These are phyloP conservation scores for Polygonum aviculare DNA, from an alignment of 148 eudicot species.

Conservation along the genomic window DNA sequence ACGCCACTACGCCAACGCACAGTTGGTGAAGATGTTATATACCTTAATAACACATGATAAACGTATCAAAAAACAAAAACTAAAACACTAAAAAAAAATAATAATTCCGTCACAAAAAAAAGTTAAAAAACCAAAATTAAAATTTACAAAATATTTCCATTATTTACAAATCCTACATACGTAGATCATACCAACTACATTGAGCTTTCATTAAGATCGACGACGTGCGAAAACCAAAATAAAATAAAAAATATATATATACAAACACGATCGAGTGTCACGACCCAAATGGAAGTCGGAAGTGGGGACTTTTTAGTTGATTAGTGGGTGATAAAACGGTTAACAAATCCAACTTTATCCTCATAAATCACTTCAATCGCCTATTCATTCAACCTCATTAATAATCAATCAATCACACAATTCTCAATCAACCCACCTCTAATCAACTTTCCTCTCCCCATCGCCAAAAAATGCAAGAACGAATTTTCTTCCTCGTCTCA, in stretches of 20 bases:
- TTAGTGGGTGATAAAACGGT: slow-evolving; percentile 4
- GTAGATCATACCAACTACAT: too few relatives aligned
- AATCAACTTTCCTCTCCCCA: neutral
- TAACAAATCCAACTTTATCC: neutral
- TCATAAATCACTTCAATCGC: neutral
- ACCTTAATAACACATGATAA: too few relatives aligned
- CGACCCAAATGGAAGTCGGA: neutral
- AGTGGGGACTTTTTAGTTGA: neutral
- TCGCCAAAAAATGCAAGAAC: slow-evolving; percentile 1
- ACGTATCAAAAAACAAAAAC: too few relatives aligned
- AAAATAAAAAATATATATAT: neutral
- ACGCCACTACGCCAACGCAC: too few relatives aligned
- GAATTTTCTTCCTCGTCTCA: neutral
- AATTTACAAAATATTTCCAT: too few relatives aligned
- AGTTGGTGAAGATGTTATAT: too few relatives aligned
- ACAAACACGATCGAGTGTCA: neutral
- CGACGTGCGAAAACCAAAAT: too few relatives aligned
- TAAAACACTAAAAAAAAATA: too few relatives aligned
- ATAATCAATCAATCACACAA: neutral
- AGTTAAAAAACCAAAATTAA: too few relatives aligned
- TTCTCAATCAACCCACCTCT: neutral
- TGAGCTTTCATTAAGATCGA: too few relatives aligned
- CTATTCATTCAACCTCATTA: neutral
- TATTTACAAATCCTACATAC: too few relatives aligned
- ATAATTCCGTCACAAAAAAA: too few relatives aligned